Conservation (phyloP, 305 asterid species). For the Rubia peregrina region DNA sequence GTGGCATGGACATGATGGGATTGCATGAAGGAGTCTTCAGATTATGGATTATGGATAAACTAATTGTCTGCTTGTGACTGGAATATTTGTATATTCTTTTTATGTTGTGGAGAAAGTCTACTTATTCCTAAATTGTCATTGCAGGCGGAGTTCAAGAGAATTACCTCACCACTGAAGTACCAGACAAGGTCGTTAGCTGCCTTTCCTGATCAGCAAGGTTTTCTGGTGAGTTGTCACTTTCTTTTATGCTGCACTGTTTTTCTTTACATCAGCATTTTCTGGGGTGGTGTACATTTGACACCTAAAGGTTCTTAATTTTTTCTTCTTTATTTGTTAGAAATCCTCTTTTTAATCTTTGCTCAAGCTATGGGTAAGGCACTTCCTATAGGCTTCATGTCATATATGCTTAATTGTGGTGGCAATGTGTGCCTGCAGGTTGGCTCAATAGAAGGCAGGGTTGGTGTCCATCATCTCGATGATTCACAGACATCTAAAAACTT, state of each 20-base stretch:
- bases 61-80: background rate
- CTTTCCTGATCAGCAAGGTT: slow-evolving; percentile 95
- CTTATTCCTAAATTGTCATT: slow-evolving; percentile 5
- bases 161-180: slow-evolving; percentile 75
- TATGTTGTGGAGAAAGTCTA: background rate
- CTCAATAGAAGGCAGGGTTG: slow-evolving; percentile 94
- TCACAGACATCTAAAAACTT: slow-evolving; percentile 70
- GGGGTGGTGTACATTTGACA: background rate
- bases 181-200: slow-evolving; percentile 96
- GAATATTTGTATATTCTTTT: background rate
- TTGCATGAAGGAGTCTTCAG: background rate
- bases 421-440: slow-evolving; percentile 57
- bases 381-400: background rate
- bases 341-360: background rate
- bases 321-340: no score
- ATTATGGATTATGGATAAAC: background rate
- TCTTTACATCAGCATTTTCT: background rate
- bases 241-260: background rate
- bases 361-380: background rate
- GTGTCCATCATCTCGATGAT: slow-evolving; percentile 92
- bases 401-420: background rate
- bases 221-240: slow-evolving; percentile 49
- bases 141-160: slow-evolving; percentile 80
- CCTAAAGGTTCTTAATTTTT: background rate
- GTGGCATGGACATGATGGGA: background rate